Evolutionary conservation across 208 protist species (phyloP), one percentile per base, ranked within the genome.

Genomic region (Endotrypanum monterogeii): DNA sequence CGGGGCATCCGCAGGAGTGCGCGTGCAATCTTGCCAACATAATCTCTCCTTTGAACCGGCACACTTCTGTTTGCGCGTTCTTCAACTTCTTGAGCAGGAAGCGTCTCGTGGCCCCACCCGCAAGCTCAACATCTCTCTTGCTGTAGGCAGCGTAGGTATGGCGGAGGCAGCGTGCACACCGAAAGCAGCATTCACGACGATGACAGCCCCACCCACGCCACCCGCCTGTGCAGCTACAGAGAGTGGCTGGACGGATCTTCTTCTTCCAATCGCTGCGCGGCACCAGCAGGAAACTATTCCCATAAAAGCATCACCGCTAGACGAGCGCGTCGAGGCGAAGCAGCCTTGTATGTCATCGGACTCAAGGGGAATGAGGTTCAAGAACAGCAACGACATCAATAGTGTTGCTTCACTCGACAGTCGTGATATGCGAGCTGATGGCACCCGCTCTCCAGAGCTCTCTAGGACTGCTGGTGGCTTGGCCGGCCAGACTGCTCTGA

Each of bases 11-110:
- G 35, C 28, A 4, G 37, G 8, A n/a, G 18, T n/a, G 44, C 30
- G 37, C 37, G 37, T 18, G 18, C 60, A 65, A 4, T 37, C 11
- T 1, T 12, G 12, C 23, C 39, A 11, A 23, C 23, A 44, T 65
- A 18, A n/a, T 9, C 8, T 3, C 35, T 14, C 44, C 23, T 48
- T 52, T 16, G 23, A 57, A 8, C 44, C 68, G 3, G 54, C 25
- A 9, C 20, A 35, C 60, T 39, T 80, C 20, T 72, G 67, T 48
- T 60, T 73, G 50, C 50, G 70, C 66, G 18, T 83, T 14, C 32
- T 83, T 71, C 37, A 54, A 14, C 37, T 57, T 12, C 71, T 81
- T 52, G 71, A 76, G 56, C 25, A 41, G 2, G 76, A 81, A 23
- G 76, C 76, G 25, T 25, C 9, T 35, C 63, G 41, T 41, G 57